Percentiles rank a stretch among this genome's conserved stretches.
These are phyloP conservation scores for Pleurozium schreberi DNA, from an alignment of 225 moss, liverwort and hornwort species.

Conservation along the genomic window DNA sequence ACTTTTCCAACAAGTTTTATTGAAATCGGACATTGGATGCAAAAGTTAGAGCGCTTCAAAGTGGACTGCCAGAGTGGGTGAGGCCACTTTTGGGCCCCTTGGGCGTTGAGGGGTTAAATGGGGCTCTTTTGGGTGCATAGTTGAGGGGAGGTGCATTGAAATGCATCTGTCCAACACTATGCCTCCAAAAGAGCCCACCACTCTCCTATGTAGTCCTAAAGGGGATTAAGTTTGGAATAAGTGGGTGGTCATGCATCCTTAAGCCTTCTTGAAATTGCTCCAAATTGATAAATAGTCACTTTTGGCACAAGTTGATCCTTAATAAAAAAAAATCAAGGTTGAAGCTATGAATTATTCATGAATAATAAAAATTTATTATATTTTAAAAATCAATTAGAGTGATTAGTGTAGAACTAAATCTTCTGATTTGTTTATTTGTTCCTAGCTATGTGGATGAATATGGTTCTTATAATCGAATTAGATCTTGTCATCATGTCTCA, in stretches of 20 bases:
- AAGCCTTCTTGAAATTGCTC: accelerated
- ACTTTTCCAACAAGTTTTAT: too few relatives aligned
- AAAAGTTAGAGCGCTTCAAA: too few relatives aligned
- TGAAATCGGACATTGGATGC: too few relatives aligned
- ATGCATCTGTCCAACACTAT: too few relatives aligned
- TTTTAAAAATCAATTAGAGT: neutral
- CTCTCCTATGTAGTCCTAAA: too few relatives aligned
- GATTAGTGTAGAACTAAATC: neutral
- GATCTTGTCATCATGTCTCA: neutral
- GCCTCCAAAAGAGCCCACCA: too few relatives aligned
- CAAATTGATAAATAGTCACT: neutral
- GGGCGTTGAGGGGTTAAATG: too few relatives aligned
- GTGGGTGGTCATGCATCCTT: neutral
- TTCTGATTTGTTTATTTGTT: neutral
- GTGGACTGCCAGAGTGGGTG: too few relatives aligned
- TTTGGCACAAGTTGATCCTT: neutral
- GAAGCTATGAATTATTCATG: neutral
- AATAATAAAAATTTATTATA: neutral
- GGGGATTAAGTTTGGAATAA: neutral
- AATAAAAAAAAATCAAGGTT: neutral
- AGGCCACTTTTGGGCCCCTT: too few relatives aligned
- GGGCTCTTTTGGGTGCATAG: too few relatives aligned
- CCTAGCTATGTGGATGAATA: neutral
- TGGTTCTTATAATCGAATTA: neutral
- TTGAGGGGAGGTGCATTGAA: too few relatives aligned